Conservation (phyloP, 2,329 filamentous ascomycete genomes). For the Penicillium frequentans region DNA sequence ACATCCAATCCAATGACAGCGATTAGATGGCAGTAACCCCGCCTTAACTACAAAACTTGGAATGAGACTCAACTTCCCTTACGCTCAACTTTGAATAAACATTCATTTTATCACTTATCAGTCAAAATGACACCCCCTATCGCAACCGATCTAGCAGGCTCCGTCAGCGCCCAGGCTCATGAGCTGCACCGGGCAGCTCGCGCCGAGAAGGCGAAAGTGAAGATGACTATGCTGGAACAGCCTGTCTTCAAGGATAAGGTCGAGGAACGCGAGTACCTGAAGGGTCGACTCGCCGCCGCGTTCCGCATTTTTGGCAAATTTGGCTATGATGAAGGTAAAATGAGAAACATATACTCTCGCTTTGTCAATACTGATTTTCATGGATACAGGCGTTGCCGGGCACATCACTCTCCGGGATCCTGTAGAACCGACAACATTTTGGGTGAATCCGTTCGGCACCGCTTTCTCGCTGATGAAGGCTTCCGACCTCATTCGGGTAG, state of each 20-base stretch:
- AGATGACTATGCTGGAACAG: slow-evolving; percentile 32
- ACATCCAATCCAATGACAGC: background rate
- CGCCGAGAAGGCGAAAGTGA: slow-evolving; percentile 30
- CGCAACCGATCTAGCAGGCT: background rate
- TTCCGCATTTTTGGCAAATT: slow-evolving; percentile 61
- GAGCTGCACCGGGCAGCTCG: slow-evolving; percentile 24
- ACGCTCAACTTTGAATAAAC: background rate
- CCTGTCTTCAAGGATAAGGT: slow-evolving; percentile 44
- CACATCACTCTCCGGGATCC: slow-evolving; percentile 65
- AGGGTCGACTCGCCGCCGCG: slow-evolving; percentile 55
- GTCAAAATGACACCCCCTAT: background rate
- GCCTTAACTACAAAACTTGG: background rate
- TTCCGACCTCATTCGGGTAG: slow-evolving; percentile 67
- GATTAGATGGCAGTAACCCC: background rate
- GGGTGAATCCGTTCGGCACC: slow-evolving; percentile 67
- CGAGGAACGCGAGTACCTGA: slow-evolving; percentile 55
- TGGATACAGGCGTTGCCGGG: slow-evolving; percentile 56
- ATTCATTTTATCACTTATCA: background rate
- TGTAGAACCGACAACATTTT: slow-evolving; percentile 60
- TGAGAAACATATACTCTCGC: background rate
- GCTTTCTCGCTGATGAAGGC: slow-evolving; percentile 63
- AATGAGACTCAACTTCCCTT: background rate
- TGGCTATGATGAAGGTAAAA: slow-evolving; percentile 53
- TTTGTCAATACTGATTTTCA: background rate
- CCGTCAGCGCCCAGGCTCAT: slow-evolving; percentile 17